These are phyloP conservation scores for Eucalyptus dawsonii DNA, from an alignment of 345 rosid species.

Conservation along the genomic window DNA sequence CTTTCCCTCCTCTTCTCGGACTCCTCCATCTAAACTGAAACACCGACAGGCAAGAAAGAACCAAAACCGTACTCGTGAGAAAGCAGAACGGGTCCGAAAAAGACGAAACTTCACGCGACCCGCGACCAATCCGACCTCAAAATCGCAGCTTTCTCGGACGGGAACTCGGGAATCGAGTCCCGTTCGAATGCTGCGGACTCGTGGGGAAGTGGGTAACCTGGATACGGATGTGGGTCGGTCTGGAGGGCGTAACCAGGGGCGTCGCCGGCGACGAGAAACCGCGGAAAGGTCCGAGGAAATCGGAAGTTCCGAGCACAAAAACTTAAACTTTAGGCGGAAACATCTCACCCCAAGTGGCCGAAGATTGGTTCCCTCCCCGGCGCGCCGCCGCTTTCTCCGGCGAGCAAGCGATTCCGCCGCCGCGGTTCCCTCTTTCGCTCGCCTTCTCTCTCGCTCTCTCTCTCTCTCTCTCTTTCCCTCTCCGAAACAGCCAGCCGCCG, in stretches of 20 bases:
- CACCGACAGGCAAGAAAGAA: neutral
- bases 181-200: neutral
- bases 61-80: neutral
- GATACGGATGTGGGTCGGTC: neutral
- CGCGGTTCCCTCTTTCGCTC: neutral
- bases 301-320: neutral
- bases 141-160: neutral
- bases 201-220: neutral
- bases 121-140: neutral
- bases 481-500: neutral
- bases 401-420: neutral
- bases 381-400: neutral
- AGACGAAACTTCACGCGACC: neutral
- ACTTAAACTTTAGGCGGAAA: neutral
- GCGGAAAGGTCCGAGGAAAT: neutral
- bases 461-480: neutral
- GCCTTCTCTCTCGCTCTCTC: neutral
- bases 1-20: constrained; percentile 66
- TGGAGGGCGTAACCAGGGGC: neutral
- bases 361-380: neutral
- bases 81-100: neutral
- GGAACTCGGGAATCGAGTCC: neutral
- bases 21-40: constrained; percentile 44
- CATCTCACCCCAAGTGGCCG: neutral
- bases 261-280: neutral